These are phyloP conservation scores for Casuarina equisetifolia DNA, from an alignment of 306 rosid species.

Conservation along the genomic window DNA sequence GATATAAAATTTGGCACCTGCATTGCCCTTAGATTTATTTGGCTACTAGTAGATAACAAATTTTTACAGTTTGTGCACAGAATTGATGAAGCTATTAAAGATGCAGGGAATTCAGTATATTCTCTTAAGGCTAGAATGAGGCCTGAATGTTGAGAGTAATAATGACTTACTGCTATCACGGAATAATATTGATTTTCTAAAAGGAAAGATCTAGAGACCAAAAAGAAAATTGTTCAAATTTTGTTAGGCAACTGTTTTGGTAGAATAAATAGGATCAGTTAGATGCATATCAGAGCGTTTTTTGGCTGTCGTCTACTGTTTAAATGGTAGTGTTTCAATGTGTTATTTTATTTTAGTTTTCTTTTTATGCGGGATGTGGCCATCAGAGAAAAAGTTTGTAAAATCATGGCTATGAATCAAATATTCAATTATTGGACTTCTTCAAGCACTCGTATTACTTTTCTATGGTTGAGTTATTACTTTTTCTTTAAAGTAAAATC, in stretches of 20 bases:
- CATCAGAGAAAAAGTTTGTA: background rate
- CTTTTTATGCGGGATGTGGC: background rate
- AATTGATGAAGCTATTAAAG: background rate
- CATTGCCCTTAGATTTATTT: background rate
- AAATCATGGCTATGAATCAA: background rate
- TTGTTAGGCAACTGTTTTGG: background rate
- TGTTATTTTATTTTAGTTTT: too few species aligned
- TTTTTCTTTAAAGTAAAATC: background rate
- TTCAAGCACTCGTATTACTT: background rate
- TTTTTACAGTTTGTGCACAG: background rate
- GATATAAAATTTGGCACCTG: background rate
- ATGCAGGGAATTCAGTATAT: background rate
- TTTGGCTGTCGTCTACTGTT: background rate
- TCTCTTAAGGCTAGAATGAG: background rate
- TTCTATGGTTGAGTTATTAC: background rate
- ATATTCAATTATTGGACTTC: background rate
- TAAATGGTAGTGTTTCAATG: too few species aligned
- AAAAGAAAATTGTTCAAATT: background rate
- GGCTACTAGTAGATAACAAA: background rate
- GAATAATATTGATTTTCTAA: background rate
- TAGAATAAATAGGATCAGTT: background rate
- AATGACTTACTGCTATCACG: background rate
- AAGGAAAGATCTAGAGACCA: background rate
- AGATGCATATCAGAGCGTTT: background rate
- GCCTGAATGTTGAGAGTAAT: background rate